phyloP scores from a whole-genome alignment of 192 early-diverging fungal genomes.

The Gigaspora rosea region DNA sequence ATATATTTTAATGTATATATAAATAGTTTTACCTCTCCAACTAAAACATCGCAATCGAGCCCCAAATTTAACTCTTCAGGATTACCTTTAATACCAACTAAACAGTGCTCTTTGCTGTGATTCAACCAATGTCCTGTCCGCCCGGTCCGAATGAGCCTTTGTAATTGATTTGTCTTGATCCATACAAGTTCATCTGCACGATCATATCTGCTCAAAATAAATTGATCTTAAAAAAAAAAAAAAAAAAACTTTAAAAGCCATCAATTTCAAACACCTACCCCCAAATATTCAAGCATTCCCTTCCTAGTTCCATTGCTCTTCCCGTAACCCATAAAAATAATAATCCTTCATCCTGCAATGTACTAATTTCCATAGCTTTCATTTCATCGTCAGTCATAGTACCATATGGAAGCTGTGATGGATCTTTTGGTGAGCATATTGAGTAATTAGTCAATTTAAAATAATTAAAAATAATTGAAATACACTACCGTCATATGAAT shows the following conservation, averaged over 20 bases:
- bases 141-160: slow-evolving; percentile 60
- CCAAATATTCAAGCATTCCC: slow-evolving; percentile 54
- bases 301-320: slow-evolving; percentile 63
- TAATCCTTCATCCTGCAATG: slow-evolving; percentile 58
- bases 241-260: background rate
- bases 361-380: slow-evolving; percentile 49
- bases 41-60: slow-evolving; percentile 59
- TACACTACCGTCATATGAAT: slow-evolving; percentile 58
- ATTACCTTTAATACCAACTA: slow-evolving; percentile 59
- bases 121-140: slow-evolving; percentile 71
- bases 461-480: no score
- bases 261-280: slow-evolving; percentile 15
- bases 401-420: slow-evolving; percentile 59
- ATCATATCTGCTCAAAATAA: slow-evolving; percentile 39
- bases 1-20: background rate
- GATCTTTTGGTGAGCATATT: background rate
- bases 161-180: slow-evolving; percentile 68
- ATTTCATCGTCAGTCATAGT: slow-evolving; percentile 72
- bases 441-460: background rate
- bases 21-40: slow-evolving; percentile 46
- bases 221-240: background rate
- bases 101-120: slow-evolving; percentile 67
- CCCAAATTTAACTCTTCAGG: slow-evolving; percentile 42
- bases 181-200: slow-evolving; percentile 66
- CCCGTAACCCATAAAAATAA: slow-evolving; percentile 69